A percentile compares a stretch with the other conserved stretches of the same genome.
Evolutionary conservation across 257 asterid genomes (phyloP).

Genomic region (Capsicum baccatum): DNA sequence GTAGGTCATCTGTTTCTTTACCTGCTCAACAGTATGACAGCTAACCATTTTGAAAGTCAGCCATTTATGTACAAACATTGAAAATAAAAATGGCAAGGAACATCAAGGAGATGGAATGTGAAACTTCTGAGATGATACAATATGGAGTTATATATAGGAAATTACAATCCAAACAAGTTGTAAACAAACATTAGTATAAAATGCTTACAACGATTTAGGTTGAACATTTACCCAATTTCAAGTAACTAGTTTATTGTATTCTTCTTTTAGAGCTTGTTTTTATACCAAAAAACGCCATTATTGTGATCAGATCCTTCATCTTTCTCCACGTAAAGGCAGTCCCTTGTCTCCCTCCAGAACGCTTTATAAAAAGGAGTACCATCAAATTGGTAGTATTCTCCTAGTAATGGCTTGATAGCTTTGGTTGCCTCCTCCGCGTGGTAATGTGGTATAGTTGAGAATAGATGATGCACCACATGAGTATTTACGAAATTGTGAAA

Average conservation of each 20-base stretch:
- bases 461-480: conserved; percentile 67
- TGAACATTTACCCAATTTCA: too few species aligned
- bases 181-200: too few species aligned
- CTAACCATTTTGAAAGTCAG: neutral
- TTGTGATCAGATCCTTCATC: neutral
- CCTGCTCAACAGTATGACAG: neutral
- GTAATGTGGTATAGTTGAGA: conserved; percentile 70
- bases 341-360: neutral
- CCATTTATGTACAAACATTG: neutral
- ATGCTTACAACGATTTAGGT: too few species aligned
- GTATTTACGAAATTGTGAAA: conserved; percentile 37
- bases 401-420: conserved; percentile 7
- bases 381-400: conserved; percentile 12
- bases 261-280: neutral
- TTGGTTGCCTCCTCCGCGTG: conserved; percentile 41
- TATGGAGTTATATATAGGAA: too few species aligned
- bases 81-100: too few species aligned
- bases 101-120: too few species aligned
- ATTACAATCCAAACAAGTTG: too few species aligned
- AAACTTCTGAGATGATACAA: too few species aligned
- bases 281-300: neutral
- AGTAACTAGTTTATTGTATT: too few species aligned
- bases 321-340: neutral
- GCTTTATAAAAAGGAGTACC: neutral
- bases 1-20: neutral